Conservation (phyloP, 306 rosid species). For the Bauhinia variegata region DNA sequence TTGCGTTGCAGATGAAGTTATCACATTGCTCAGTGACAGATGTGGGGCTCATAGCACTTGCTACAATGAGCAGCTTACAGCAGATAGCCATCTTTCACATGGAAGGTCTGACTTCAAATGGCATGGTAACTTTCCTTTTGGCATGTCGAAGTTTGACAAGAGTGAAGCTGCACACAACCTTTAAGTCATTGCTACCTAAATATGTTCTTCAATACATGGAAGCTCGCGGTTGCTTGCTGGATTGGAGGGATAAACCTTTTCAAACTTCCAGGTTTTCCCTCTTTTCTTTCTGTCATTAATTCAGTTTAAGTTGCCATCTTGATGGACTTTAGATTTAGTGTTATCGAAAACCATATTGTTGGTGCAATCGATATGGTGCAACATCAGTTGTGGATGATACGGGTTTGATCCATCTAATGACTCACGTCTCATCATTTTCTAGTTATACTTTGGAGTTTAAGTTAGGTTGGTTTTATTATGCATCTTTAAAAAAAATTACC, state of each 20-base stretch:
- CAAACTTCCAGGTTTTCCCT: constrained; percentile 48
- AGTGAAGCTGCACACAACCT: constrained; percentile 67
- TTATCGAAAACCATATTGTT: no score
- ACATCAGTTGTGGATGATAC: no score
- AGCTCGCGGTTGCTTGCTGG: constrained; percentile 63
- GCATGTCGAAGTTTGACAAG: constrained; percentile 55
- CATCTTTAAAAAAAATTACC: no score
- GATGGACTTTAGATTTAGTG: no score
- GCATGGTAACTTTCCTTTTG: constrained; percentile 60
- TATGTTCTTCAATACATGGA: constrained; percentile 52
- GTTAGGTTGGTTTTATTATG: no score
- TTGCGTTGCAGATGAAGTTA: constrained; percentile 64
- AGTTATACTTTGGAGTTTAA: no score
- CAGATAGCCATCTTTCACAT: constrained; percentile 61
- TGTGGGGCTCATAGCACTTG: constrained; percentile 63
- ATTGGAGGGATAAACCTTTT: constrained; percentile 59
- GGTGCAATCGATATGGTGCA: no score
- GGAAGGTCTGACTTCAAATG: constrained; percentile 62
- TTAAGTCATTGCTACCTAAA: constrained; percentile 55
- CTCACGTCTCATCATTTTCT: no score
- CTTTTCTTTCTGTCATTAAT: neutral
- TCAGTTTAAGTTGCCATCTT: no score
- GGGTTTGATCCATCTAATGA: no score
- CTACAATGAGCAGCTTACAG: constrained; percentile 55
- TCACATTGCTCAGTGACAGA: constrained; percentile 72